Evolutionary conservation across 352 stramenopile genomes (phyloP).

Genomic region (Globisporangium rhizosaccharum): DNA sequence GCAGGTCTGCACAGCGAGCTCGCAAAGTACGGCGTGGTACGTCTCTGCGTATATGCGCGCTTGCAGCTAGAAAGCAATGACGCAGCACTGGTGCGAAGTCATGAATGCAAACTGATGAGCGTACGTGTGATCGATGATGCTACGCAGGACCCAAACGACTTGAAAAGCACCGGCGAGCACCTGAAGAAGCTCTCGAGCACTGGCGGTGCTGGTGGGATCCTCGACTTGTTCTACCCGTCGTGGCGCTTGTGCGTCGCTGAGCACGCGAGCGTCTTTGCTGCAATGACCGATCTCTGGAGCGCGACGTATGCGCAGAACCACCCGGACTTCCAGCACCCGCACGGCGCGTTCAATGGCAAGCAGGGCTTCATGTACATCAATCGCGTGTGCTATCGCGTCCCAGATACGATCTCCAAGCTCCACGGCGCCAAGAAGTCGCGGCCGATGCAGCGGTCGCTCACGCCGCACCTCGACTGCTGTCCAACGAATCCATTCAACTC

Average conservation of each 20-base stretch:
- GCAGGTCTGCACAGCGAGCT: constrained; percentile 58
- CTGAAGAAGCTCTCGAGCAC: constrained; percentile 85
- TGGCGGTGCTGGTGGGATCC: constrained; percentile 78
- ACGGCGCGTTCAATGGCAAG: constrained; percentile 62
- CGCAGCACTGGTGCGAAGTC: too few relatives aligned
- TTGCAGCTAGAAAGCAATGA: constrained; percentile 4
- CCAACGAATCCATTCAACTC: constrained; percentile 69
- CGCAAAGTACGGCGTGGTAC: constrained; percentile 64
- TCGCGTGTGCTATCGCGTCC: constrained; percentile 77
- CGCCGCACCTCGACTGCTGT: constrained; percentile 86
- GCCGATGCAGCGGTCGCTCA: constrained; percentile 81
- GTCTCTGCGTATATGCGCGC: constrained; percentile 3
- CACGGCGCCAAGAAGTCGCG: constrained; percentile 65
- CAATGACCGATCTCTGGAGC: constrained; percentile 78
- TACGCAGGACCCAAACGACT: constrained; percentile 51
- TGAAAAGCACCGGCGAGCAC: constrained; percentile 53
- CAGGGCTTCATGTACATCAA: constrained; percentile 87
- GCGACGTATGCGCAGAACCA: constrained; percentile 68
- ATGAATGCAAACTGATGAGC: too few relatives aligned
- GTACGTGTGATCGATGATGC: not conserved
- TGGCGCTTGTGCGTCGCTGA: constrained; percentile 82
- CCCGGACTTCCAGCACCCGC: constrained; percentile 59
- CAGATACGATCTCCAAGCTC: constrained; percentile 56
- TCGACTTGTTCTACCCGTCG: constrained; percentile 87
- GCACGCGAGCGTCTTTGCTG: constrained; percentile 63